phyloP scores from a whole-genome alignment of 768 basidiomycete genomes.

The Auriculariales sp. region DNA sequence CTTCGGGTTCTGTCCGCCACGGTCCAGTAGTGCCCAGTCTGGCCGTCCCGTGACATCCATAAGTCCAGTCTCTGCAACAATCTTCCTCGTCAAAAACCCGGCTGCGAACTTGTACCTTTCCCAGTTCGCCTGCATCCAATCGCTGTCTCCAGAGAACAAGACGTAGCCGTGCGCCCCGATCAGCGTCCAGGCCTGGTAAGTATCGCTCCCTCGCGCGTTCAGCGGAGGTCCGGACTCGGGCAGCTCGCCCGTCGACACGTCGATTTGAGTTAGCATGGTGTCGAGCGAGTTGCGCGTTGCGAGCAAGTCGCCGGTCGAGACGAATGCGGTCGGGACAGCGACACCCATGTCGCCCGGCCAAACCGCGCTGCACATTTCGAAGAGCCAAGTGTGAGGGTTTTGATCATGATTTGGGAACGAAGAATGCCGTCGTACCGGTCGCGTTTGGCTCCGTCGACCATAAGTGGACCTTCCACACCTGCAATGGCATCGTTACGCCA shows the following conservation, averaged over 20 bases:
- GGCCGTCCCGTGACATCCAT: constrained; percentile 41
- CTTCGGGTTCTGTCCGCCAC: constrained; percentile 42
- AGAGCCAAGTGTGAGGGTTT: not conserved
- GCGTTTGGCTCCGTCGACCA: constrained; percentile 8
- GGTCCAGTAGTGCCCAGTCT: constrained; percentile 43
- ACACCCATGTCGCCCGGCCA: constrained; percentile 37
- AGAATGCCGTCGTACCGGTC: constrained; percentile 1
- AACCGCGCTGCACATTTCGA: not conserved
- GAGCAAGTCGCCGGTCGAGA: constrained; percentile 43
- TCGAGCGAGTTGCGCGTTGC: constrained; percentile 24
- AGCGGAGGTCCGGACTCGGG: constrained; percentile 13
- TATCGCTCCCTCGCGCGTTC: constrained; percentile 16
- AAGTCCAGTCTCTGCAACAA: constrained; percentile 32
- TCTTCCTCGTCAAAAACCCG: constrained; percentile 29
- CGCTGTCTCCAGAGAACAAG: constrained; percentile 36
- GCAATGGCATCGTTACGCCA: not conserved
- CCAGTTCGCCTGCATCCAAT: constrained; percentile 37
- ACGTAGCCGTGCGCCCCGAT: constrained; percentile 46
- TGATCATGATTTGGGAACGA: no score
- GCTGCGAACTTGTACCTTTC: constrained; percentile 38
- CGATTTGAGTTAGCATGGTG: not conserved
- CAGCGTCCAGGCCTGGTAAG: constrained; percentile 47
- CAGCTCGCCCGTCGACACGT: constrained; percentile 20
- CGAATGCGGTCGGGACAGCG: constrained; percentile 44
- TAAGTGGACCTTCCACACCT: constrained; percentile 5